Evolutionary conservation across 495 filamentous ascomycete species (phyloP).

Genomic region (Penicillium riverlandense): DNA sequence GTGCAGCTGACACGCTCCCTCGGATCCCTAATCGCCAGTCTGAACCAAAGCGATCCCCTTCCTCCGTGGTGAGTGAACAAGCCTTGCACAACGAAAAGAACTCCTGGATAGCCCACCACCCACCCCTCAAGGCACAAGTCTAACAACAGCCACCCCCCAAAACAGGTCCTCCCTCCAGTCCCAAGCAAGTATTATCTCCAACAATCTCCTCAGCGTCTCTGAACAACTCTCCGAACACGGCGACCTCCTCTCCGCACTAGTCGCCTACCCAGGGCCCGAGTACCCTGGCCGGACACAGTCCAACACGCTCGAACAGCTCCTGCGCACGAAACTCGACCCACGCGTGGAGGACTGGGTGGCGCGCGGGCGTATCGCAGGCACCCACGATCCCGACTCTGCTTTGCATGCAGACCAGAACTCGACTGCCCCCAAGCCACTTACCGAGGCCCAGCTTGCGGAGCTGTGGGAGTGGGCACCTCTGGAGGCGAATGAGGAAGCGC

Average conservation of each 20-base stretch:
- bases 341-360: slow-evolving; percentile 65
- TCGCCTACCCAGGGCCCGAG: slow-evolving; percentile 66
- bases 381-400: not conserved
- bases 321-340: slow-evolving; percentile 78
- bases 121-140: not conserved
- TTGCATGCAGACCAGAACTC: not conserved
- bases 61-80: slow-evolving; percentile 47
- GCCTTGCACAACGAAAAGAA: not conserved
- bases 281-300: slow-evolving; percentile 69
- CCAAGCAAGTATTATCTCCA: slow-evolving; percentile 56
- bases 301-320: slow-evolving; percentile 50
- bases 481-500: slow-evolving; percentile 43
- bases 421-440: slow-evolving; percentile 19
- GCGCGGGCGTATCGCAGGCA: slow-evolving; percentile 42
- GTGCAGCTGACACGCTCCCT: slow-evolving; percentile 62
- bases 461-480: slow-evolving; percentile 46
- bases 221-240: slow-evolving; percentile 50
- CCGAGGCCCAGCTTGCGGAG: slow-evolving; percentile 31
- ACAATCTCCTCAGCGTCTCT: slow-evolving; percentile 53
- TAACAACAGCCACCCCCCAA: slow-evolving; percentile 1
- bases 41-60: slow-evolving; percentile 48
- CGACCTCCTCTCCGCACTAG: slow-evolving; percentile 53
- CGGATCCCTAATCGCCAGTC: slow-evolving; percentile 47
- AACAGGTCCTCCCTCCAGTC: slow-evolving; percentile 62
- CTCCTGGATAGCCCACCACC: not conserved